These are phyloP conservation scores for Penicillium canescens DNA, from an alignment of 495 filamentous ascomycete genomes.

Conservation along the genomic window DNA sequence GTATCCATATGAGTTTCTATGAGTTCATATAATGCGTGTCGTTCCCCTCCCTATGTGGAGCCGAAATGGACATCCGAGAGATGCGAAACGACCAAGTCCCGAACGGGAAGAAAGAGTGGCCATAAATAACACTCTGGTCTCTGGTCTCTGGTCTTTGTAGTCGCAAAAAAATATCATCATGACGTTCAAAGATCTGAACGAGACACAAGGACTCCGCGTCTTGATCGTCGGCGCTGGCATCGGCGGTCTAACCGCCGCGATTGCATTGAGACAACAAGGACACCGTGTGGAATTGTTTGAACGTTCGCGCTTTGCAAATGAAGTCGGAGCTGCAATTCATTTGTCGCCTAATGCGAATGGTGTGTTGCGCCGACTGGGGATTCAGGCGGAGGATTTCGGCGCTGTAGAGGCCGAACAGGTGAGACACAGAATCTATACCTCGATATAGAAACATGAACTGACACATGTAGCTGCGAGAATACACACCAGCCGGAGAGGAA, in stretches of 20 bases:
- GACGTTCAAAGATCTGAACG: constrained; percentile 13
- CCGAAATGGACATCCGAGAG: constrained; percentile 28
- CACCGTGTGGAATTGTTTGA: constrained; percentile 58
- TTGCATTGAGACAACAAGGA: constrained; percentile 53
- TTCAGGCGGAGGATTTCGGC: constrained; percentile 32
- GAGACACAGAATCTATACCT: background rate
- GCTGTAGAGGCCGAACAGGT: constrained; percentile 37
- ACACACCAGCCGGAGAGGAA: constrained; percentile 29
- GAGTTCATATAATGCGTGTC: background rate
- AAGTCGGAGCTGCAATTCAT: constrained; percentile 57
- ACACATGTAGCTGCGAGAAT: constrained; percentile 30
- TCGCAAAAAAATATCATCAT: background rate
- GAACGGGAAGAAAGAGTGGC: background rate
- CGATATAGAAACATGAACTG: background rate
- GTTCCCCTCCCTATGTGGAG: constrained; percentile 28
- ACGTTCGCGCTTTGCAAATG: constrained; percentile 51
- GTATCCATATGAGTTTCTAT: background rate
- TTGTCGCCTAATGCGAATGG: constrained; percentile 56
- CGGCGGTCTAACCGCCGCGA: constrained; percentile 53
- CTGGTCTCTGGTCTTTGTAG: too few species aligned
- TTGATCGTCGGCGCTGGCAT: constrained; percentile 60
- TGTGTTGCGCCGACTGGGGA: constrained; percentile 45
- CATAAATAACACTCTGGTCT: background rate
- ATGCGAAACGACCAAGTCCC: background rate
- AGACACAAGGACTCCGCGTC: constrained; percentile 30